Evolutionary conservation across 1,284 basidiomycete species (phyloP).

Genomic region (Ustilago hordei): DNA sequence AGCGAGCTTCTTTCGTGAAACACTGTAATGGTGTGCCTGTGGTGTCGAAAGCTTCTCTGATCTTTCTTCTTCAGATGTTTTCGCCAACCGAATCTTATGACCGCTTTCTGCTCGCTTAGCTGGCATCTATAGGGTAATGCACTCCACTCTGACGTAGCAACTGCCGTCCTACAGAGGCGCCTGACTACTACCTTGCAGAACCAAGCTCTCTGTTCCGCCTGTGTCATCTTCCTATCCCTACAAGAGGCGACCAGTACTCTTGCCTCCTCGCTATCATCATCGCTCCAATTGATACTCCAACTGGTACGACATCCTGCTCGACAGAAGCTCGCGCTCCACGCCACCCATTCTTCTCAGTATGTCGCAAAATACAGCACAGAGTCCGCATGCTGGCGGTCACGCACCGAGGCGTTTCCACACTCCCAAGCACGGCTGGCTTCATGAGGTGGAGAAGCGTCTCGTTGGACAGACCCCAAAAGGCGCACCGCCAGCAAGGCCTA

Average conservation of each 20-base stretch:
- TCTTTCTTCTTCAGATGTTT: conserved; percentile 9
- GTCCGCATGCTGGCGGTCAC: neutral
- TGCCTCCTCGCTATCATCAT: neutral
- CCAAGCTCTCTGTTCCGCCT: neutral
- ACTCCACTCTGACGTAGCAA: conserved; percentile 19
- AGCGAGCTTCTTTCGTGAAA: neutral
- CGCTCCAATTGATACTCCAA: no score
- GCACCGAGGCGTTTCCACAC: conserved; percentile 11
- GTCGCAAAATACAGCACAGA: conserved; percentile 18
- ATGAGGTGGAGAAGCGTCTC: conserved; percentile 25
- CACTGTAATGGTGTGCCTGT: neutral
- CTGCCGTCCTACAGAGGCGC: neutral
- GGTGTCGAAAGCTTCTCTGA: neutral
- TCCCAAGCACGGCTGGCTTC: conserved; percentile 41
- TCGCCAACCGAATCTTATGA: conserved; percentile 12
- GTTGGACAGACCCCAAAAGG: conserved; percentile 38
- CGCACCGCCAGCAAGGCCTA: conserved; percentile 5
- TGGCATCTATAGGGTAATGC: neutral
- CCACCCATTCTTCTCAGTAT: conserved; percentile 4
- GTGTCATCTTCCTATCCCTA: neutral
- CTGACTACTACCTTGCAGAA: neutral
- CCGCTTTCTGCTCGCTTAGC: conserved; percentile 12
- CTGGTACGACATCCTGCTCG: neutral
- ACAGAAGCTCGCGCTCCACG: neutral
- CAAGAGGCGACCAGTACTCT: neutral